Evolutionary conservation across 768 basidiomycete species (phyloP).

Genomic region (Ramaria sp.): DNA sequence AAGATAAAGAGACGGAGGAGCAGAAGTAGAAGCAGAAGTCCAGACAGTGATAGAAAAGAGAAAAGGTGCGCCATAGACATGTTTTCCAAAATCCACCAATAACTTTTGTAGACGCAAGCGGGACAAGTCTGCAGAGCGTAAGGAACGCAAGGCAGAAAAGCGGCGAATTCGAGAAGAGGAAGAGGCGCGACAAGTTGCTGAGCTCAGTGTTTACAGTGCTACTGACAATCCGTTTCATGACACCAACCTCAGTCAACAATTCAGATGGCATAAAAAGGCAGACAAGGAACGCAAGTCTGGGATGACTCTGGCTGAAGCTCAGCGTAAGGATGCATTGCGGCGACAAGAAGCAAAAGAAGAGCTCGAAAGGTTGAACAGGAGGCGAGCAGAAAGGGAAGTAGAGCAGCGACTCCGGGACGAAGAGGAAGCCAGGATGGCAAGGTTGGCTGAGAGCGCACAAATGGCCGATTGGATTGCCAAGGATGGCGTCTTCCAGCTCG

Average conservation of each 20-base stretch:
- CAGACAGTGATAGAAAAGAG: constrained; percentile 27
- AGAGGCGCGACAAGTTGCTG: constrained; percentile 84
- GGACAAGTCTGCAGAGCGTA: constrained; percentile 80
- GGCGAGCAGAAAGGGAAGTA: constrained; percentile 85
- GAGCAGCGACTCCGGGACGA: constrained; percentile 85
- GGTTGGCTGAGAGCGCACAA: constrained; percentile 87
- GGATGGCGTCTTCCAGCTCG: constrained; percentile 94
- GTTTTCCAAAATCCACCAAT: not conserved
- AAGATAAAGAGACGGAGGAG: constrained; percentile 18
- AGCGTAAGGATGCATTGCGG: constrained; percentile 66
- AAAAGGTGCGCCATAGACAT: constrained; percentile 32
- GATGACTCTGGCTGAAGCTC: constrained; percentile 65
- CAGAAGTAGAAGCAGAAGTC: constrained; percentile 23
- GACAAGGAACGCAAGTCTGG: constrained; percentile 93
- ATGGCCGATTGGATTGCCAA: constrained; percentile 98
- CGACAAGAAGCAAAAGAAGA: constrained; percentile 92
- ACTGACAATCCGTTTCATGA: constrained; percentile 98
- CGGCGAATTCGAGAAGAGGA: constrained; percentile 74
- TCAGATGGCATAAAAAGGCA: constrained; percentile 97
- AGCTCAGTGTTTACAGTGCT: constrained; percentile 92
- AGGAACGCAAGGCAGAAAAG: constrained; percentile 81
- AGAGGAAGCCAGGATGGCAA: constrained; percentile 81
- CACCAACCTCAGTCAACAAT: constrained; percentile 90
- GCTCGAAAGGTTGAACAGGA: constrained; percentile 78
- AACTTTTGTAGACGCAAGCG: constrained; percentile 51